phyloP scores from a whole-genome alignment of 2,329 filamentous ascomycete species.

The Exophiala xenobiotica region DNA sequence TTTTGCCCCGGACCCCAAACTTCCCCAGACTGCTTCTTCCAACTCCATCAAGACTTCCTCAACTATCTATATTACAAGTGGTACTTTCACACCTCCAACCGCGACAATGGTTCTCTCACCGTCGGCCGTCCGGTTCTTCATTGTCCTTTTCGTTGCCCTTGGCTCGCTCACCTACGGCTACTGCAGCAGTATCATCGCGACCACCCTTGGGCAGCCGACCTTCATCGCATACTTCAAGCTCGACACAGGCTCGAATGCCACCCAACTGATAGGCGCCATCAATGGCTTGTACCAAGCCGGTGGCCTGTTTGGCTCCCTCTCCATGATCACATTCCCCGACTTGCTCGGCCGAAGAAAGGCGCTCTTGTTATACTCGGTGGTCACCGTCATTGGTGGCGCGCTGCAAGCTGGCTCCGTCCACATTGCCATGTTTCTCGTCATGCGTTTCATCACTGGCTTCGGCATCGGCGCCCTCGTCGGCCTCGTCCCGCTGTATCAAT shows the following conservation, averaged over 20 bases:
- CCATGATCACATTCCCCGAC: conserved; percentile 33
- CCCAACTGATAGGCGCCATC: conserved; percentile 39
- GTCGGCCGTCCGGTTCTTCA: conserved; percentile 6
- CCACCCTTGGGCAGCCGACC: conserved; percentile 46
- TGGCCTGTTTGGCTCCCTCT: conserved; percentile 36
- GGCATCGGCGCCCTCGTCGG: conserved; percentile 14
- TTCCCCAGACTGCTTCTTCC: neutral
- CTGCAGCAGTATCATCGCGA: conserved; percentile 39
- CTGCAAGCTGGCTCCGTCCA: conserved; percentile 16
- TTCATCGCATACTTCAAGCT: conserved; percentile 45
- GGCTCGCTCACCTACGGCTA: conserved; percentile 31
- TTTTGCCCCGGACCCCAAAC: neutral
- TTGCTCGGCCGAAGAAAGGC: conserved; percentile 12
- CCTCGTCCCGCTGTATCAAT: conserved; percentile 19
- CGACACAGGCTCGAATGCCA: conserved; percentile 25
- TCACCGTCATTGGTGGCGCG: conserved; percentile 19
- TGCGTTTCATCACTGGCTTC: conserved; percentile 15
- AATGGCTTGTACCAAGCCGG: conserved; percentile 16
- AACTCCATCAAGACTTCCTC: too few relatives aligned
- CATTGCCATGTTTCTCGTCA: conserved; percentile 20
- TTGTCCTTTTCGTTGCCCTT: conserved; percentile 9
- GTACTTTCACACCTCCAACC: neutral
- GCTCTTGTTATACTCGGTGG: conserved; percentile 31
- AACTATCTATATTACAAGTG: too few relatives aligned
- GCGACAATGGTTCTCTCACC: conserved; percentile 8